phyloP scores from a whole-genome alignment of 441 rosid genomes.

The Pelargonium citronellum region DNA sequence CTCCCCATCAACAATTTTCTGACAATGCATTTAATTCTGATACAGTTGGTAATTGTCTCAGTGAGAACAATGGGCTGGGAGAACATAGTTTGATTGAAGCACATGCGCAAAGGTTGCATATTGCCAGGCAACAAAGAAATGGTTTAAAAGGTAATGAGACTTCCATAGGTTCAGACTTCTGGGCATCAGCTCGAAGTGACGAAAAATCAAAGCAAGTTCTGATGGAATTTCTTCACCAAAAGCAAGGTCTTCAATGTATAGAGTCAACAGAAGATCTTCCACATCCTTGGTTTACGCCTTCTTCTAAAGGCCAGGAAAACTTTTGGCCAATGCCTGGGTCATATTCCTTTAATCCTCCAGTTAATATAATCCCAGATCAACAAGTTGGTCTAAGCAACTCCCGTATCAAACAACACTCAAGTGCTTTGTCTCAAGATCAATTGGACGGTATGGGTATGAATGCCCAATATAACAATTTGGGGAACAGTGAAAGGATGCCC shows the following conservation, averaged over 20 bases:
- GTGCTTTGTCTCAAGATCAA: slow-evolving; percentile 6
- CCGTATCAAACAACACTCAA: slow-evolving; percentile 8
- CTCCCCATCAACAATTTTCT: not conserved
- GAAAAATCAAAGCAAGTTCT: slow-evolving; percentile 31
- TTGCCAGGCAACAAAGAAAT: slow-evolving; percentile 24
- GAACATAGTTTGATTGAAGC: slow-evolving; percentile 34
- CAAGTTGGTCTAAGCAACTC: slow-evolving; percentile 25
- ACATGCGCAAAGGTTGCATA: slow-evolving; percentile 24
- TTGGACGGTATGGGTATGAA: slow-evolving; percentile 15
- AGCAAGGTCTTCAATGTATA: slow-evolving; percentile 25
- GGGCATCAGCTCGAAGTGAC: slow-evolving; percentile 30
- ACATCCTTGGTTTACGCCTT: slow-evolving; percentile 7
- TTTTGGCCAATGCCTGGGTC: slow-evolving; percentile 27
- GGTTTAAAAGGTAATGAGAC: slow-evolving; percentile 17
- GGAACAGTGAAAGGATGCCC: slow-evolving; percentile 20
- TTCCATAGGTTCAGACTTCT: slow-evolving; percentile 22
- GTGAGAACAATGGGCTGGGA: slow-evolving; percentile 26
- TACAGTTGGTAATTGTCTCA: slow-evolving; percentile 5
- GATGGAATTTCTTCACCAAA: slow-evolving; percentile 35
- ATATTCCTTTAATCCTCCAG: slow-evolving; percentile 20
- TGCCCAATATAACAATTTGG: slow-evolving; percentile 10
- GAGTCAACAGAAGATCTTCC: slow-evolving; percentile 21
- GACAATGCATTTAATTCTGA: not conserved
- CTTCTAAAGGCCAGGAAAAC: slow-evolving; percentile 10
- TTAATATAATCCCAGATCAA: slow-evolving; percentile 18